Percentiles rank a stretch among this genome's conserved stretches.
Evolutionary conservation across 108 stramenopile genomes (phyloP).

Genomic region (Asterionellopsis glacialis): DNA sequence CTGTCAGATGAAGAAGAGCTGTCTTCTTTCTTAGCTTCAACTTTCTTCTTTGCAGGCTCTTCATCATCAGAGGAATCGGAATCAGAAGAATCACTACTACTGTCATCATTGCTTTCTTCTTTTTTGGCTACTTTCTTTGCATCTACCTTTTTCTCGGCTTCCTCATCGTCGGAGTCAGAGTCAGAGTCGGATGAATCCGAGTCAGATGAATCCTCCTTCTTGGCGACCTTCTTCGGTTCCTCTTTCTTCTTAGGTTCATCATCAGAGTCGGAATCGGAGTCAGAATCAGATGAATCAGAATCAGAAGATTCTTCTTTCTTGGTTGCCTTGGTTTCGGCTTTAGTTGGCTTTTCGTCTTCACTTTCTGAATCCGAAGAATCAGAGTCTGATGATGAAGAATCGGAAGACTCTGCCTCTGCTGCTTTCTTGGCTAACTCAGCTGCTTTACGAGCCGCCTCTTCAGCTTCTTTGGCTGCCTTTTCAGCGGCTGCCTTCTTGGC

Average conservation of each 20-base stretch:
- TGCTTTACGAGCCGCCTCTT: constrained; percentile 26
- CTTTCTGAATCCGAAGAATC: constrained; percentile 4
- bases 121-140: constrained; percentile 17
- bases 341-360: constrained; percentile 8
- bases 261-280: constrained; percentile 29
- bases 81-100: constrained; percentile 19
- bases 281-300: constrained; percentile 11
- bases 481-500: constrained; percentile 36
- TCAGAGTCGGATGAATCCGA: constrained; percentile 15
- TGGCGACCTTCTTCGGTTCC: constrained; percentile 13
- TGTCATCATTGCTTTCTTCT: constrained; percentile 23
- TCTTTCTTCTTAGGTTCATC: constrained; percentile 19
- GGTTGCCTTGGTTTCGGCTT: constrained; percentile 19
- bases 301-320: constrained; percentile 19
- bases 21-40: constrained; percentile 17
- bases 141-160: constrained; percentile 18
- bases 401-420: constrained; percentile 5
- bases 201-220: constrained; percentile 29
- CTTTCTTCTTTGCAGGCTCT: constrained; percentile 14
- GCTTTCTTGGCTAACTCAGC: constrained; percentile 27
- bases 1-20: constrained; percentile 25
- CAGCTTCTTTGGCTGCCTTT: constrained; percentile 20
- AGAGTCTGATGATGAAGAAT: constrained; percentile 1
- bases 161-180: constrained; percentile 31
- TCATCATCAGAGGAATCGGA: constrained; percentile 21